These are phyloP conservation scores for Talaromyces sp. DNA, from an alignment of 2,329 filamentous ascomycete species.

Conservation along the genomic window DNA sequence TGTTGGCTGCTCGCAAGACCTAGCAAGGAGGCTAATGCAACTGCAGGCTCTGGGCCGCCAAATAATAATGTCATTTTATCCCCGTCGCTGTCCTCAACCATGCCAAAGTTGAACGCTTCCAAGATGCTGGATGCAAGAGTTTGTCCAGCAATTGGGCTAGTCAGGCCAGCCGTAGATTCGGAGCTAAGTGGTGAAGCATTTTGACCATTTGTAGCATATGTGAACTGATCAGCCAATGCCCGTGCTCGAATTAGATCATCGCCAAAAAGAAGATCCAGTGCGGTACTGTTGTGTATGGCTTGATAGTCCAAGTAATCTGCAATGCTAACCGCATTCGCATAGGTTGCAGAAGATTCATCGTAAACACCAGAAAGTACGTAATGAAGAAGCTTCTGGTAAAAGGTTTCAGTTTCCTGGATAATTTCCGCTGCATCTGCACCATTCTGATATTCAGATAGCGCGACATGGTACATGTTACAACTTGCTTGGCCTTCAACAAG, in stretches of 20 bases:
- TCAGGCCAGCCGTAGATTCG: constrained; percentile 26
- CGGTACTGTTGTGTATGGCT: constrained; percentile 54
- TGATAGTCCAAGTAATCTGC: constrained; percentile 61
- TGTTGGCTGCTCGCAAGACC: constrained; percentile 42
- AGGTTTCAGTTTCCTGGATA: constrained; percentile 37
- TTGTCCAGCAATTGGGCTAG: constrained; percentile 47
- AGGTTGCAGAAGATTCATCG: constrained; percentile 45
- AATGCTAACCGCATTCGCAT: constrained; percentile 56
- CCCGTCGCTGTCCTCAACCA: constrained; percentile 38
- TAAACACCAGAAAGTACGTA: constrained; percentile 49
- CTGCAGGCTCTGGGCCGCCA: constrained; percentile 53
- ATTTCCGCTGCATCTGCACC: constrained; percentile 47
- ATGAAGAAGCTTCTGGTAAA: constrained; percentile 53
- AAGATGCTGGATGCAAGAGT: constrained; percentile 46
- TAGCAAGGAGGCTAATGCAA: constrained; percentile 55
- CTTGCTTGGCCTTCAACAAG: constrained; percentile 51
- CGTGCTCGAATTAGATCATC: constrained; percentile 42
- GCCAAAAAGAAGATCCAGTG: constrained; percentile 33
- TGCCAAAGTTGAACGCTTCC: constrained; percentile 42
- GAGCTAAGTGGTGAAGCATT: constrained; percentile 32
- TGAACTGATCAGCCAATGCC: constrained; percentile 53
- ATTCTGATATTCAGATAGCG: constrained; percentile 43
- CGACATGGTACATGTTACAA: constrained; percentile 22
- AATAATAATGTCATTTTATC: constrained; percentile 54
- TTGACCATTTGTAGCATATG: constrained; percentile 53